These are phyloP conservation scores for Zygosaccharomyces gambellarensis DNA, from an alignment of 805 yeast genomes.

Conservation along the genomic window DNA sequence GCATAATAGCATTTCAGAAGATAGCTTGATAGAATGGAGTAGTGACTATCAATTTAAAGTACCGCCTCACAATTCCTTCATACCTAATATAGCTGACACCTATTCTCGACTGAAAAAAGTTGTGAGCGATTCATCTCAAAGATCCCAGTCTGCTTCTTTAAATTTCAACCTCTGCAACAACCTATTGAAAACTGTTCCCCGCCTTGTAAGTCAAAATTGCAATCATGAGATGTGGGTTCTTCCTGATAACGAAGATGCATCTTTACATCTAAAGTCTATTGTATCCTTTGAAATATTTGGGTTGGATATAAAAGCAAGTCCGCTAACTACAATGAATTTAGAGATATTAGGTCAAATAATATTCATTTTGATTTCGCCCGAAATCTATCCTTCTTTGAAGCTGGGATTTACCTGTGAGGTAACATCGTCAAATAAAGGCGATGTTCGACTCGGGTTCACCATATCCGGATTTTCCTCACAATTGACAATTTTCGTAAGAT, in stretches of 20 bases:
- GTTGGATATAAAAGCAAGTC: constrained; percentile 30
- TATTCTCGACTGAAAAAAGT: constrained; percentile 22
- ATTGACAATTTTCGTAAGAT: constrained; percentile 33
- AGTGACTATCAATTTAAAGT: constrained; percentile 5
- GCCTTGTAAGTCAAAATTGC: constrained; percentile 33
- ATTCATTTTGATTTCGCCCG: constrained; percentile 37
- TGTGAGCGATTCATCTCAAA: constrained; percentile 11
- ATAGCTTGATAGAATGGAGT: neutral
- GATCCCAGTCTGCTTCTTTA: constrained; percentile 32
- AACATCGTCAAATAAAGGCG: constrained; percentile 50
- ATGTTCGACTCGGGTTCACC: constrained; percentile 47
- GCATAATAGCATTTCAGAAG: constrained; percentile 12
- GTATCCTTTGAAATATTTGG: constrained; percentile 46
- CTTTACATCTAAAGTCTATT: constrained; percentile 33
- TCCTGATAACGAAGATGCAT: constrained; percentile 29
- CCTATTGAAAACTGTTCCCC: constrained; percentile 33
- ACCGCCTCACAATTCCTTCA: constrained; percentile 15
- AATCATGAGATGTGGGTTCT: constrained; percentile 52
- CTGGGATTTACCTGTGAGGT: constrained; percentile 56
- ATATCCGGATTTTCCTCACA: constrained; percentile 49
- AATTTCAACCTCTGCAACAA: constrained; percentile 34
- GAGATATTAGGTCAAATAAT: constrained; percentile 52
- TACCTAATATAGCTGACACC: constrained; percentile 13
- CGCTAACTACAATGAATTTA: constrained; percentile 41
- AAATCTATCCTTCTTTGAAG: constrained; percentile 50